phyloP scores from a whole-genome alignment of 192 early-diverging fungal species.

The Funneliformis geosporum region DNA sequence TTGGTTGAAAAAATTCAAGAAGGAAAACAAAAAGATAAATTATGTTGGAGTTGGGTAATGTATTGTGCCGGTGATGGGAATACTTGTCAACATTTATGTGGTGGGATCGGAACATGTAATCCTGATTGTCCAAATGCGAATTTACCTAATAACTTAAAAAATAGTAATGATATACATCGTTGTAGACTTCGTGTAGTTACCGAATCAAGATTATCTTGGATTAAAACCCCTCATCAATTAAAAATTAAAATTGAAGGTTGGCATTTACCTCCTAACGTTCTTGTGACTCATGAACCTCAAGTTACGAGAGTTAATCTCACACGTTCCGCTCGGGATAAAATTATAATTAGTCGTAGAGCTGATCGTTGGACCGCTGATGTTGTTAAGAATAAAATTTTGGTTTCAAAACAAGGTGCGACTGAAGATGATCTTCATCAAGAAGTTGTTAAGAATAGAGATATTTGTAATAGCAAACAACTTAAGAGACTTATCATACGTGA shows the following conservation, averaged over 20 bases:
- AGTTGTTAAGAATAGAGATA: slow-evolving; percentile 9
- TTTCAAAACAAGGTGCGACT: neutral
- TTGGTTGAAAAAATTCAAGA: slow-evolving; percentile 5
- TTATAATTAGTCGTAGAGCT: slow-evolving; percentile 26
- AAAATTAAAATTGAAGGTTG: slow-evolving; percentile 19
- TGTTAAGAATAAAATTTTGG: slow-evolving; percentile 20
- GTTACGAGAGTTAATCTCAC: slow-evolving; percentile 8
- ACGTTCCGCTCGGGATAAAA: slow-evolving; percentile 11
- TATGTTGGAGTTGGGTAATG: slow-evolving; percentile 26
- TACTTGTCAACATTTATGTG: slow-evolving; percentile 27
- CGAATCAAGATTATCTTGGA: slow-evolving; percentile 6
- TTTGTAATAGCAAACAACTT: slow-evolving; percentile 28
- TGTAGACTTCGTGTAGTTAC: slow-evolving; percentile 14
- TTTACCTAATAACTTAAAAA: slow-evolving; percentile 24
- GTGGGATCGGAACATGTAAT: slow-evolving; percentile 21
- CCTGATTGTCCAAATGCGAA: slow-evolving; percentile 13
- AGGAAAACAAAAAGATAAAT: slow-evolving; percentile 10
- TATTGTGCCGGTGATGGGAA: slow-evolving; percentile 20
- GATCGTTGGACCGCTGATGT: slow-evolving; percentile 16
- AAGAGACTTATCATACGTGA: slow-evolving; percentile 22
- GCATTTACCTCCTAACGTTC: slow-evolving; percentile 9
- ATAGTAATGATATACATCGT: slow-evolving; percentile 22
- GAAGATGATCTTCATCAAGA: slow-evolving; percentile 19
- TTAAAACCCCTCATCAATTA: slow-evolving; percentile 15
- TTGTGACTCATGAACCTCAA: slow-evolving; percentile 1